These are phyloP conservation scores for Cutaneotrichosporon curvatum DNA, from an alignment of 1,284 basidiomycete genomes.

Conservation along the genomic window DNA sequence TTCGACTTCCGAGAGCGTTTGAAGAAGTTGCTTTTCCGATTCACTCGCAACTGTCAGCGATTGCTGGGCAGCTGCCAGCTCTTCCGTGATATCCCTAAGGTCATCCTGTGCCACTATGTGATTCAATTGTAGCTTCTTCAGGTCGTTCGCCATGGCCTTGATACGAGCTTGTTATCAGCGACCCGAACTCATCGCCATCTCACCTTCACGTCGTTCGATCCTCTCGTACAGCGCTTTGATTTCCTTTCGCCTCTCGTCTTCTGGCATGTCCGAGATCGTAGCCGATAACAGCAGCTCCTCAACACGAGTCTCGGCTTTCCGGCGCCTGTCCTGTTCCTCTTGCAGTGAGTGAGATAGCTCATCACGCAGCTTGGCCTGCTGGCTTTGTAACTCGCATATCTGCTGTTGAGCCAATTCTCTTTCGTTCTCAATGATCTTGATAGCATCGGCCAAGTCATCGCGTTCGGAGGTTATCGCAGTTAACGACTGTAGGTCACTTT, in stretches of 20 bases:
- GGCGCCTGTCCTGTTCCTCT: slow-evolving; percentile 1
- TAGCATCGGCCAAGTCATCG: too few species aligned
- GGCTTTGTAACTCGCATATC: slow-evolving; percentile 3
- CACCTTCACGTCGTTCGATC: slow-evolving; percentile 8
- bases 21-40: too few species aligned
- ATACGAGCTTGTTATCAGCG: not conserved
- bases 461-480: too few species aligned
- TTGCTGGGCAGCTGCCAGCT: not conserved
- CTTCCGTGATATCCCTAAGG: slow-evolving; percentile 4
- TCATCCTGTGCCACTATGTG: slow-evolving; percentile 6
- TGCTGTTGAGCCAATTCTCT: not conserved
- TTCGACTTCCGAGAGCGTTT: too few species aligned
- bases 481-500: too few species aligned
- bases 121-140: slow-evolving; percentile 7
- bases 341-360: too few species aligned
- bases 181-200: not conserved
- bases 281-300: not conserved
- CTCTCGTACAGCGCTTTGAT: slow-evolving; percentile 1
- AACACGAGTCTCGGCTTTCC: slow-evolving; percentile 3
- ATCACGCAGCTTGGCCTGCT: slow-evolving; percentile 1
- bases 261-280: not conserved
- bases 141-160: slow-evolving; percentile 5
- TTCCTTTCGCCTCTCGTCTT: not conserved
- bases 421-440: slow-evolving; percentile 3
- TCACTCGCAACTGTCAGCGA: not conserved